Percentiles rank a stretch among this genome's conserved stretches.
Evolutionary conservation across 768 basidiomycete species (phyloP).

Genomic region (Polyporus arcularius): DNA sequence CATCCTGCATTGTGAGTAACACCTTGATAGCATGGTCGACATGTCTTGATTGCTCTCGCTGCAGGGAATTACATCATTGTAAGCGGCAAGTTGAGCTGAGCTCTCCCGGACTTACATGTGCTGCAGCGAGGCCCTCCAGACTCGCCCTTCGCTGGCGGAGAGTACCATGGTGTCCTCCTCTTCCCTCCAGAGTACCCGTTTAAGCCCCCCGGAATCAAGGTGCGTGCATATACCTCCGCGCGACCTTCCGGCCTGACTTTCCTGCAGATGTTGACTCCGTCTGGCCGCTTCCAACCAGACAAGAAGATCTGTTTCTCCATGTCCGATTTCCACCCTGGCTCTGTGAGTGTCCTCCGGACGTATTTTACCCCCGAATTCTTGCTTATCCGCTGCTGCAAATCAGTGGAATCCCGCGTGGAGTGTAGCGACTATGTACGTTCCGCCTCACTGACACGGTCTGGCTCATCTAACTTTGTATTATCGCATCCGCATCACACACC

Average conservation of each 20-base stretch:
- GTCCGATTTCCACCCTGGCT: slow-evolving; percentile 92
- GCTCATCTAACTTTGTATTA: not conserved
- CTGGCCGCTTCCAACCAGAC: slow-evolving; percentile 88
- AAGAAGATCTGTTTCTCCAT: slow-evolving; percentile 98
- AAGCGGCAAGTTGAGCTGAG: slow-evolving; percentile 25
- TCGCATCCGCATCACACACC: slow-evolving; percentile 2
- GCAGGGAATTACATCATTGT: slow-evolving; percentile 96
- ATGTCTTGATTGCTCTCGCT: slow-evolving; percentile 7
- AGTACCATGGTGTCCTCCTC: slow-evolving; percentile 90
- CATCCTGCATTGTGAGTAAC: slow-evolving; percentile 83
- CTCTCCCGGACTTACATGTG: slow-evolving; percentile 14
- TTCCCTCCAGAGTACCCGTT: slow-evolving; percentile 96
- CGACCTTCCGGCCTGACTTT: not conserved
- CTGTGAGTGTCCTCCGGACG: slow-evolving; percentile 51
- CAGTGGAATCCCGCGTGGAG: slow-evolving; percentile 98
- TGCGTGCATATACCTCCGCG: slow-evolving; percentile 31
- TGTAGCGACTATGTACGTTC: slow-evolving; percentile 85
- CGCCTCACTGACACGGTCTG: not conserved
- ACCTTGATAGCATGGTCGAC: not conserved
- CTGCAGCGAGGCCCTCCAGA: slow-evolving; percentile 89
- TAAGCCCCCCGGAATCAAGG: slow-evolving; percentile 97
- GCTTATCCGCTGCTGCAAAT: not conserved
- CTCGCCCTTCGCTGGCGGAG: slow-evolving; percentile 87
- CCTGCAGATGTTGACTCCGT: slow-evolving; percentile 86
- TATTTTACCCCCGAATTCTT: not conserved